Conservation (phyloP, 805 yeast species). For the Scheffersomyces stipitis region DNA sequence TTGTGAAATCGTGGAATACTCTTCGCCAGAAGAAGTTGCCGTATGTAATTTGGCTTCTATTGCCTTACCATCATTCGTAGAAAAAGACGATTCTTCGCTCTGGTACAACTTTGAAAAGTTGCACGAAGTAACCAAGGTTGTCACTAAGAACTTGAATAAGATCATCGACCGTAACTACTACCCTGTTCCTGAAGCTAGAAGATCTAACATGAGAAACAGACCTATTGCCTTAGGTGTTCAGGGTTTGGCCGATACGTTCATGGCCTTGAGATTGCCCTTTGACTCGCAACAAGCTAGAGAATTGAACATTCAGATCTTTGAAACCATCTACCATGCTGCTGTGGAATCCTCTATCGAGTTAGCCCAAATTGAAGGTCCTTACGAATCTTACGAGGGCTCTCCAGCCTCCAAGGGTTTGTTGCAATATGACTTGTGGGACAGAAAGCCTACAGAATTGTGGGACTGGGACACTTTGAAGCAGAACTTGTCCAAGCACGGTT, state of each 20-base stretch:
- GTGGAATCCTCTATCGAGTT: slow-evolving; percentile 58
- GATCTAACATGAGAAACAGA: slow-evolving; percentile 56
- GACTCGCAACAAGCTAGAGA: slow-evolving; percentile 58
- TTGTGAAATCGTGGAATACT: slow-evolving; percentile 63
- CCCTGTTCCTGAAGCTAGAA: slow-evolving; percentile 55
- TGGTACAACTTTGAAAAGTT: slow-evolving; percentile 58
- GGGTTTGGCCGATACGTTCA: slow-evolving; percentile 60
- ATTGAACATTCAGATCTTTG: slow-evolving; percentile 59
- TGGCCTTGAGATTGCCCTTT: slow-evolving; percentile 55
- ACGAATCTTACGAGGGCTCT: slow-evolving; percentile 52
- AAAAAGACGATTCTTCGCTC: slow-evolving; percentile 33
- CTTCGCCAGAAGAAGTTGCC: slow-evolving; percentile 57
- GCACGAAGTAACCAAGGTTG: slow-evolving; percentile 54
- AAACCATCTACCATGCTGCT: slow-evolving; percentile 61
- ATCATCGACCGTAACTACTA: slow-evolving; percentile 57
- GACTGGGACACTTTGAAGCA: slow-evolving; percentile 59
- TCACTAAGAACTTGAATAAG: slow-evolving; percentile 54
- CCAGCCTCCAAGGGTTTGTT: slow-evolving; percentile 59
- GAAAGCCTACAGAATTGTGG: slow-evolving; percentile 58
- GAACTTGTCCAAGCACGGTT: slow-evolving; percentile 47
- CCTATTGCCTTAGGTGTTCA: slow-evolving; percentile 66
- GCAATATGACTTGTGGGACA: slow-evolving; percentile 59
- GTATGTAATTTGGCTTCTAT: slow-evolving; percentile 63
- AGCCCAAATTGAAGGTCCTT: slow-evolving; percentile 51
- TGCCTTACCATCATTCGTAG: slow-evolving; percentile 57